phyloP scores from a whole-genome alignment of 164 flowering plant genomes.

The Stephania yunnanensis region DNA sequence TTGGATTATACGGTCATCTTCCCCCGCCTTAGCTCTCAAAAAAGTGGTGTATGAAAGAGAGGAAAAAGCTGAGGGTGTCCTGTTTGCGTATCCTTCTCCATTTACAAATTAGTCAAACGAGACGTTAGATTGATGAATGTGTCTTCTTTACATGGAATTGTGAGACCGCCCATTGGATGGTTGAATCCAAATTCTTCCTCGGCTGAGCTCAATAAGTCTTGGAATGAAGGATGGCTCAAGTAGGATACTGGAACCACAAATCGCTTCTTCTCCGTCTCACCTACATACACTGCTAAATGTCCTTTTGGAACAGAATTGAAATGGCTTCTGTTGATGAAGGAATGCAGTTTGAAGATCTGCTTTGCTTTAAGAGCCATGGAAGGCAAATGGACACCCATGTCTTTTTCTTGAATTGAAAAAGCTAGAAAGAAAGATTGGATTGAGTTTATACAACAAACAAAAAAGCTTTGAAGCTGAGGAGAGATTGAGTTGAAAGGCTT shows the following conservation, averaged over 20 bases:
- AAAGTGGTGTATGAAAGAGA: too few relatives aligned
- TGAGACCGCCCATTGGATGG: constrained; percentile 9
- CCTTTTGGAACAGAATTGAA: constrained; percentile 28
- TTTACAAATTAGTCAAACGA: too few relatives aligned
- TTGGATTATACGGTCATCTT: too few relatives aligned
- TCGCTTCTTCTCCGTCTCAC: constrained; percentile 8
- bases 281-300: constrained; percentile 34
- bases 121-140: too few relatives aligned
- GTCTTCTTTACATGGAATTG: not conserved
- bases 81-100: too few relatives aligned
- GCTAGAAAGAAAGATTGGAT: not conserved
- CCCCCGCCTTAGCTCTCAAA: too few relatives aligned
- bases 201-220: too few relatives aligned
- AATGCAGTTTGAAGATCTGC: constrained; percentile 1
- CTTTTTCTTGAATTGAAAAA: not conserved
- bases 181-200: constrained; percentile 3
- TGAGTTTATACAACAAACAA: not conserved
- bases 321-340: not conserved
- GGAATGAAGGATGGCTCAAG: too few relatives aligned
- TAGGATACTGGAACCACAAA: too few relatives aligned
- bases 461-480: not conserved
- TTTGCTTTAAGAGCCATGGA: constrained; percentile 7
- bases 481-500: too few relatives aligned
- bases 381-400: constrained; percentile 11
- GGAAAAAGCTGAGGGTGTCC: too few relatives aligned